Base-by-base conservation (phyloP, 305 asterid species). In the Plantago lanceolata region DNA sequence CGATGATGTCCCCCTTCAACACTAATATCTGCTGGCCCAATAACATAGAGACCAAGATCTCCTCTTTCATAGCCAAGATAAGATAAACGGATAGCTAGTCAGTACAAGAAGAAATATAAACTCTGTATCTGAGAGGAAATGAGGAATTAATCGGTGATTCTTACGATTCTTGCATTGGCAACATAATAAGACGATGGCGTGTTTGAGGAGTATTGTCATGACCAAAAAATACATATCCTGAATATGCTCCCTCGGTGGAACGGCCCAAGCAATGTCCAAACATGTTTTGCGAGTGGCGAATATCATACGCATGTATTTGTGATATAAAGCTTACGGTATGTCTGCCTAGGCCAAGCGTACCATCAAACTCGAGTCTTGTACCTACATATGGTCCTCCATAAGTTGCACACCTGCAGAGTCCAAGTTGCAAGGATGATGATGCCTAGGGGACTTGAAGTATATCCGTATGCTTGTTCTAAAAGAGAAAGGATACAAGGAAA, bases 221-320 rank as follows among this genome's bases (percentile, higher is more conserved):
- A 19, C 87, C 87, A 45, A 81, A 59, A 72, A 79, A 81, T 61
- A 76, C 77, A 74, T 60, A 78, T 5, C 85, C 85, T 17, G 40
- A 33, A 5, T 1, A 1, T 5, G 1, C 40, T 33, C 40, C 40
- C 1, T 79, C 82, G 20, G 79, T 82, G 69, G 50, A 70, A 33
- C 59, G 61, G 33, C 87, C 73, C n/a, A 81, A 67, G 53, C 87
- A 78, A 66, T 81, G 87, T 51, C 84, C 87, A 51, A 74, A 73
- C 12, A 76, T 68, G 53, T 76, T 76, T 20, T 69, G 64, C 37
- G 74, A 71, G 44, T 24, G 28, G 3, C 28, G 28, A 24, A 81
- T 52, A 47, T 79, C 82, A 45, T 45, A 49, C 21, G 63, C 57
- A 54, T 68, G 67, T 68, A 81, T 31, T 48, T 81, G 87, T 21